Percentiles rank a stretch among this genome's conserved stretches.
phyloP scores from a whole-genome alignment of 2,329 filamentous ascomycete species.

The Fusarium foetens region DNA sequence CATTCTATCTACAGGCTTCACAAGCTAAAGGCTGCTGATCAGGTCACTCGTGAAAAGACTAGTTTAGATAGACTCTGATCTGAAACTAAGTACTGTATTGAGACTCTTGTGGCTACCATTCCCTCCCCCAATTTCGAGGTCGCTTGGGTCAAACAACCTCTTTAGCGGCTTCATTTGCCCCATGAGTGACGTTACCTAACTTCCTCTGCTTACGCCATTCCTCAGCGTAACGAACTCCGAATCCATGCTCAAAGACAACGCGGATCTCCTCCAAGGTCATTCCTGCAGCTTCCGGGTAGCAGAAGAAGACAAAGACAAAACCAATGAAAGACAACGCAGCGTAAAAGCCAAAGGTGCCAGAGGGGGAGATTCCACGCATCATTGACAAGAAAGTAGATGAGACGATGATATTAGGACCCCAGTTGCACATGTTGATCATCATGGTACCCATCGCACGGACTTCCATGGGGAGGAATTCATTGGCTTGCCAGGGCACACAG shows the following conservation, averaged over 20 bases:
- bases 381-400: conserved; percentile 58
- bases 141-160: not conserved
- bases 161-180: not conserved
- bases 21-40: too few species aligned
- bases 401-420: conserved; percentile 60
- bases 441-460: conserved; percentile 59
- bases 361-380: conserved; percentile 59
- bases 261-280: conserved; percentile 60
- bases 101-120: not conserved
- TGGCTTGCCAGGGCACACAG: conserved; percentile 58
- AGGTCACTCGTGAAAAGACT: too few species aligned
- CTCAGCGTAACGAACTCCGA: conserved; percentile 48
- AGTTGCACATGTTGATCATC: conserved; percentile 57
- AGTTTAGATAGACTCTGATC: not conserved
- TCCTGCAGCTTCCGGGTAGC: conserved; percentile 63
- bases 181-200: not conserved
- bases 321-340: conserved; percentile 59
- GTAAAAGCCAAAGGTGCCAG: conserved; percentile 62
- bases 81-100: not conserved
- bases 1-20: too few species aligned
- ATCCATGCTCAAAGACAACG: conserved; percentile 59
- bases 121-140: rapidly evolving
- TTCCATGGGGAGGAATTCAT: conserved; percentile 58
- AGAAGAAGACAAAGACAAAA: conserved; percentile 55
- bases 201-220: not conserved